Percentiles rank a stretch among this genome's conserved stretches.
These are phyloP conservation scores for Kazachstania taianensis DNA, from an alignment of 805 yeast species.

Conservation along the genomic window DNA sequence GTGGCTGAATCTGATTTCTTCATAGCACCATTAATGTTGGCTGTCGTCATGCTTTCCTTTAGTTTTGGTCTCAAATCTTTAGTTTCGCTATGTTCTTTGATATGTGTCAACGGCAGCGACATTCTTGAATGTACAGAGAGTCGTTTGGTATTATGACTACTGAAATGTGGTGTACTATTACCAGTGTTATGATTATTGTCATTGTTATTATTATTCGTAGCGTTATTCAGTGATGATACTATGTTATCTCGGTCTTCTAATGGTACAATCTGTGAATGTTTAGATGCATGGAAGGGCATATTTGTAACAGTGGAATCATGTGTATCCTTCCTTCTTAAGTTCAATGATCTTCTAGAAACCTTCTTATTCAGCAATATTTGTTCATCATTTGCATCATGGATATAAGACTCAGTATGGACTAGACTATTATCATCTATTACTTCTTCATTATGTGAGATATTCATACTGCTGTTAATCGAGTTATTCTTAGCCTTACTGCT, in stretches of 20 bases:
- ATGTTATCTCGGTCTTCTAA: slow-evolving; percentile 12
- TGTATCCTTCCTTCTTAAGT: slow-evolving; percentile 11
- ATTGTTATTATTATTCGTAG: neutral
- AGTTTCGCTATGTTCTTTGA: neutral
- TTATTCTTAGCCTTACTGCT: no score
- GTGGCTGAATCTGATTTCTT: slow-evolving; percentile 32
- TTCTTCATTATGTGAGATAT: no score
- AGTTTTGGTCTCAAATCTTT: neutral
- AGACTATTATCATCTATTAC: slow-evolving; percentile 7
- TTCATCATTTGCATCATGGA: slow-evolving; percentile 20
- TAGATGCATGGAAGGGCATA: slow-evolving; percentile 28
- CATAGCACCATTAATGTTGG: slow-evolving; percentile 13
- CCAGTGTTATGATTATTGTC: neutral
- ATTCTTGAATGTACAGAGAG: slow-evolving; percentile 1
- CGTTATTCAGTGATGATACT: no score
- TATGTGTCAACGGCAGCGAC: neutral
- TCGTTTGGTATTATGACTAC: neutral
- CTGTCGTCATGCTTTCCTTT: neutral
- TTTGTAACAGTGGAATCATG: slow-evolving; percentile 18
- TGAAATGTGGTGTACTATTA: neutral
- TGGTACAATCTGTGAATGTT: slow-evolving; percentile 29
- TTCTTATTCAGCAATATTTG: slow-evolving; percentile 22
- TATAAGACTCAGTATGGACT: slow-evolving; percentile 27
- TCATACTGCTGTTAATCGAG: no score
- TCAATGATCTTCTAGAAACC: slow-evolving; percentile 14